Base-by-base conservation (phyloP, 2,329 filamentous ascomycete genomes). In the Colletotrichum tamarilloi region DNA sequence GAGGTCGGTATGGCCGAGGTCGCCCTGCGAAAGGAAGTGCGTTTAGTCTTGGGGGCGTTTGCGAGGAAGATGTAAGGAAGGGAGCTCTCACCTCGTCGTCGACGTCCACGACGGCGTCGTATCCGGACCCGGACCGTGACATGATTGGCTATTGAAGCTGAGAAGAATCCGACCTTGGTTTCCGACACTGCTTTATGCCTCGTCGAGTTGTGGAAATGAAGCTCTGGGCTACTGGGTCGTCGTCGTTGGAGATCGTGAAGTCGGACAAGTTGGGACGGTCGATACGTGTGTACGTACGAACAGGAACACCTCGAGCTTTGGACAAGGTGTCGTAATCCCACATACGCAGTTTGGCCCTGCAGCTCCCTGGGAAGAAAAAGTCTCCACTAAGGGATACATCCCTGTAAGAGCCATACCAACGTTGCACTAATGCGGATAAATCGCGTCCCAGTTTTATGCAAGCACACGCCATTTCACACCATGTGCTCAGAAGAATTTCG, bases 21-120 rank as follows among this genome's bases (percentile, higher is more conserved):
- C 97, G 80, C 96, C 96, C 95, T 98, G 82, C 35, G 6, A 55
- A 19, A 68, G 56, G 59, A 62, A 55, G 75, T 77, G 68, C 77
- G 75, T 55, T 73, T 16, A 68, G 69, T 53, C n/a, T 62, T 55
- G 52, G 6, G 38, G 42, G 14, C 9, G 55, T n/a, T n/a, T 2
- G 42, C 19, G 32, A 42, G 26, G 42, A 7, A 35, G 19, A 49
- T 16, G 32, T 52, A 59, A 62, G 42, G 52, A 9, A 55, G n/a
- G 42, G 42, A 67, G 72, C 84, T 76, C n/a, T 26, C 85, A 97
- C 95, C 90, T 98, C 97, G 80, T 97, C 94, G 82, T 99, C 97
- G 68, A 98, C 93, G 80, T 99, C 97, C 73, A 99, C 97, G 77
- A 99, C 96, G 75, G 97, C 97, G 87, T 99, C 97, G 84, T 99